Conservation (phyloP, 805 yeast species). For the Saturnispora zaruensis region DNA sequence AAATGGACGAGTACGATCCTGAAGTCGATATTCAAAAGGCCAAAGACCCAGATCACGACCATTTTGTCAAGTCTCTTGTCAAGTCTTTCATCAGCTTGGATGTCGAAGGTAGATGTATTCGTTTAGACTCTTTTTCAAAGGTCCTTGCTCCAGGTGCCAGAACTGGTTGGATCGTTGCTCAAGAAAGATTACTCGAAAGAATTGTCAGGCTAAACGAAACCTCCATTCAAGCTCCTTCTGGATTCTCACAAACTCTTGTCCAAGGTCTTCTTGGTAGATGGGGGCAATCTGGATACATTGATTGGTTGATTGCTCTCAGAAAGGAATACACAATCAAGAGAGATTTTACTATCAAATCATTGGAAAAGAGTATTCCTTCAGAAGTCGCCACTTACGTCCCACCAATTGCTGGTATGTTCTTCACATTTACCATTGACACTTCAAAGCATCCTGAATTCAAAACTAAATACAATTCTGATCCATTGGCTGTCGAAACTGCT, state of each 20-base stretch:
- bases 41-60: constrained; percentile 42
- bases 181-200: constrained; percentile 53
- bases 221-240: constrained; percentile 70
- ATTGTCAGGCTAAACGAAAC: constrained; percentile 70
- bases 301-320: constrained; percentile 81
- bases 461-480: constrained; percentile 48
- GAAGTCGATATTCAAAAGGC: constrained; percentile 31
- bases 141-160: constrained; percentile 88
- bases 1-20: constrained; percentile 69
- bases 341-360: constrained; percentile 74
- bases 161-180: constrained; percentile 84
- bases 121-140: constrained; percentile 87
- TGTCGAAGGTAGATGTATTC: constrained; percentile 79
- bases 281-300: constrained; percentile 85
- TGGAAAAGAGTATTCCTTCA: constrained; percentile 49
- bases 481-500: constrained; percentile 53
- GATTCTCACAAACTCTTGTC: constrained; percentile 65
- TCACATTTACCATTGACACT: constrained; percentile 66
- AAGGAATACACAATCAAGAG: constrained; percentile 80
- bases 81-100: constrained; percentile 71
- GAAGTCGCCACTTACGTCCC: constrained; percentile 36
- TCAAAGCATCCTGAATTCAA: constrained; percentile 69
- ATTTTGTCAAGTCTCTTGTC: constrained; percentile 57
- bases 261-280: constrained; percentile 69
- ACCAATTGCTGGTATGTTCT: constrained; percentile 85